Evolutionary conservation across 1,139 yeast species (phyloP).

Genomic region (Suhomyces terraborum): DNA sequence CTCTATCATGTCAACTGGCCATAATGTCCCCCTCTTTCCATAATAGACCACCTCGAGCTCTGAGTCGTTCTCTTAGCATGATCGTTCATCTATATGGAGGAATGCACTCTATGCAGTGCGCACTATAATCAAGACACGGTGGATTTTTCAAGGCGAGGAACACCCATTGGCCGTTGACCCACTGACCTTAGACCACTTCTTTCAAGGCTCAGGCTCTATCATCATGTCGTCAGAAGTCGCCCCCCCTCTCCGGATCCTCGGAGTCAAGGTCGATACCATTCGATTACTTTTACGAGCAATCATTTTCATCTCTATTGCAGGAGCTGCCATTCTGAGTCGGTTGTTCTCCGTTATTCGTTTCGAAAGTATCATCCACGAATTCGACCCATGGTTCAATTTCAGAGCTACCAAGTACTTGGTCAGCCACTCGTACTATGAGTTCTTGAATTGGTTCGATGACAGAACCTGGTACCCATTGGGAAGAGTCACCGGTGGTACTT

Average conservation of each 20-base stretch:
- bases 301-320: constrained; percentile 72
- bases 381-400: constrained; percentile 98
- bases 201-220: neutral
- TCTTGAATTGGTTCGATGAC: constrained; percentile 97
- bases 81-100: neutral
- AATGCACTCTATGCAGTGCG: constrained; percentile 6
- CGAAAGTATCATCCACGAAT: constrained; percentile 96
- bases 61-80: no score
- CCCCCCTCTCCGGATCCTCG: constrained; percentile 29
- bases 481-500: constrained; percentile 97
- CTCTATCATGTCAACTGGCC: neutral
- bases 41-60: no score
- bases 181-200: neutral
- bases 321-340: constrained; percentile 90
- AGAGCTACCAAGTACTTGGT: constrained; percentile 93
- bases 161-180: constrained; percentile 1
- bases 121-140: constrained; percentile 13
- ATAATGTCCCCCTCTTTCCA: no score
- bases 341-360: constrained; percentile 79
- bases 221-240: constrained; percentile 12
- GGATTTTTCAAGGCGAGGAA: constrained; percentile 11
- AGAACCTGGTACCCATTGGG: constrained; percentile 99
- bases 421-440: constrained; percentile 80
- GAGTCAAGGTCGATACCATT: constrained; percentile 42
- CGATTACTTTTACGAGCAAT: constrained; percentile 58